Evolutionary conservation across 352 stramenopile species (phyloP), one percentile per base, ranked within the genome.

Genomic region (Pythium scleroteichum): DNA sequence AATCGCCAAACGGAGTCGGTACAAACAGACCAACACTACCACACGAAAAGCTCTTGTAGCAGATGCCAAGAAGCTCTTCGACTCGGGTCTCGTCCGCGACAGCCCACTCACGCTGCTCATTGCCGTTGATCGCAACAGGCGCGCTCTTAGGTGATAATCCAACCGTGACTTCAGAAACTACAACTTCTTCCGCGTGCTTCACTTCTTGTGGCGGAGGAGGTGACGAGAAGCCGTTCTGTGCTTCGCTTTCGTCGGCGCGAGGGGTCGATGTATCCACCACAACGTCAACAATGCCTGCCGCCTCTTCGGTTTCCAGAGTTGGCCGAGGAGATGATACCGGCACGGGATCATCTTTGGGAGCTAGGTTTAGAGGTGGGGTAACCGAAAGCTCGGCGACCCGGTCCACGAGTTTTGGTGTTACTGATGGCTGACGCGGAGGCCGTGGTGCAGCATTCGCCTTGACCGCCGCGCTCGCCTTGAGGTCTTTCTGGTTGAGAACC

Each of bases 21-120:
- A 93, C 83, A 51, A 93, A 93, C 5, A 93, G 73, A 41, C 71
- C 83, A 26, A 93, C 74, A 44, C 81, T 88, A 1, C 83, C 83
- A 39, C 72, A 82, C 3, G 72, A 70, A 63, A 93, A 91, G 44
- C 81, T 86, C 70, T 88, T 89, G 73, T 92, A 92, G 71, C 80
- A 92, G 68, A 92, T 90, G 38, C 83, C 83, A 19, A 92, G 55
- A 9, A 92, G 48, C 42, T 92, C 83, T 51, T 92, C 83, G 2
- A 92, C 50, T 17, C 75, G 71, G 20, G 84, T 86, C 27, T 89
- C 79, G 24, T 89, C 77, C 2, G 71, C 76, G 17, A 78, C 62
- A n/a, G 59, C 63, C 75, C 78, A 87, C 24, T 87, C 68, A 10
- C 66, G 66, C 0, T 66, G 72, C 20, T 85, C 73, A 8, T 32